A percentile compares a stretch with the other conserved stretches of the same genome.
These are phyloP conservation scores for Boletus sp. DNA, from an alignment of 1,284 basidiomycete species.

Conservation along the genomic window DNA sequence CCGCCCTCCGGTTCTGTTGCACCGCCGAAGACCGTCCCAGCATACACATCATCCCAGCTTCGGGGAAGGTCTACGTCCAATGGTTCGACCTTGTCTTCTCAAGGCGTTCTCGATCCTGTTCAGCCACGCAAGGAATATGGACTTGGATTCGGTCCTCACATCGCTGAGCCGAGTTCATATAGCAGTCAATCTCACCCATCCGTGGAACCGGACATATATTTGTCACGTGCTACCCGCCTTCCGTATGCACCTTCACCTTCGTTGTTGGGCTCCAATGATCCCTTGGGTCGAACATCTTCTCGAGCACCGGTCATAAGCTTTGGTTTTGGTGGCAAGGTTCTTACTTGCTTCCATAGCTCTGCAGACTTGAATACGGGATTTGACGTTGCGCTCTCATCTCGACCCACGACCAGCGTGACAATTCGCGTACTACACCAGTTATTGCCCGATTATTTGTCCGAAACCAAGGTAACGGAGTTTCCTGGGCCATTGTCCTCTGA, in stretches of 20 bases:
- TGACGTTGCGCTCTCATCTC: constrained; percentile 71
- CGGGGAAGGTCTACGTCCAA: constrained; percentile 49
- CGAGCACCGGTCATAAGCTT: constrained; percentile 81
- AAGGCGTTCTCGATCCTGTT: constrained; percentile 23
- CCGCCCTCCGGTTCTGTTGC: constrained; percentile 26
- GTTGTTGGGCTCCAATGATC: constrained; percentile 77
- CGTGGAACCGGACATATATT: constrained; percentile 39
- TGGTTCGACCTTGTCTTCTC: constrained; percentile 44
- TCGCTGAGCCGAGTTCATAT: constrained; percentile 22
- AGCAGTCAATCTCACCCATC: constrained; percentile 14
- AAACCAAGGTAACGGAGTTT: constrained; percentile 55
- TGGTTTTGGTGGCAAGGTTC: constrained; percentile 83
- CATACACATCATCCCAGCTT: constrained; percentile 21
- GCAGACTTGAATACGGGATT: constrained; percentile 66
- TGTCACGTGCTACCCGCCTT: constrained; percentile 44
- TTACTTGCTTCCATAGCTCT: constrained; percentile 82
- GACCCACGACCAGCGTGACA: constrained; percentile 65
- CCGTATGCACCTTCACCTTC: constrained; percentile 74
- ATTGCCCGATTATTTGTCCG: constrained; percentile 64
- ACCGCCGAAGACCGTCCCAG: constrained; percentile 16
- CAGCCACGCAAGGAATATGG: constrained; percentile 30
- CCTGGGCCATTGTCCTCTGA: constrained; percentile 87
- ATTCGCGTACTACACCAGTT: constrained; percentile 66
- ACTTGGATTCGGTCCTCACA: constrained; percentile 22
- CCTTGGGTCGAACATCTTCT: constrained; percentile 68